A percentile compares a stretch with the other conserved stretches of the same genome.
phyloP scores from a whole-genome alignment of 257 asterid species.

The Echium plantagineum region DNA sequence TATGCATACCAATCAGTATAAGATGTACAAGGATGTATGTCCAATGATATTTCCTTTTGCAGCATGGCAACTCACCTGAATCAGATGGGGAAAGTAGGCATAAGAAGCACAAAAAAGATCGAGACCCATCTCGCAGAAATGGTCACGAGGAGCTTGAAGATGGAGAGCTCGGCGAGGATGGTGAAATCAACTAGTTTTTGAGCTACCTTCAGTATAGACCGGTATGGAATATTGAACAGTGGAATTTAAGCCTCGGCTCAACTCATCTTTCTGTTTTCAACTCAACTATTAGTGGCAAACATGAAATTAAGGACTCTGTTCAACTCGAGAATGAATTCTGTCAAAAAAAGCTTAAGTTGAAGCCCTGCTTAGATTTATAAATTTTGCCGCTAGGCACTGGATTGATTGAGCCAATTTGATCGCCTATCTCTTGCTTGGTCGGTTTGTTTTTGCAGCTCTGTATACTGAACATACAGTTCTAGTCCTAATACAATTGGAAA shows the following conservation, averaged over 20 bases:
- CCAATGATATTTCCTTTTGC: slow-evolving; percentile 13
- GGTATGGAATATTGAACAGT: slow-evolving; percentile 3
- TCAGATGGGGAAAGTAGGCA: slow-evolving; percentile 80
- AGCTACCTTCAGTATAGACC: slow-evolving; percentile 16
- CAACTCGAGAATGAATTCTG: no score
- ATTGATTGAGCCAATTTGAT: no score
- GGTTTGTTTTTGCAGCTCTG: no score
- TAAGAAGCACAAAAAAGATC: slow-evolving; percentile 60
- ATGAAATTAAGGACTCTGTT: no score
- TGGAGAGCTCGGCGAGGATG: slow-evolving; percentile 98
- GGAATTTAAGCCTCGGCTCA: not conserved
- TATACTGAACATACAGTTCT: no score
- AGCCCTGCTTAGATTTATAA: no score
- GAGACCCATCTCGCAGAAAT: slow-evolving; percentile 53
- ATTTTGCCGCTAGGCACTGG: no score
- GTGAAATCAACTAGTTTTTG: slow-evolving; percentile 60
- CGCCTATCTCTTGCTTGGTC: no score
- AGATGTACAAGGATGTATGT: not conserved
- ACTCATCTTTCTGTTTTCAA: no score
- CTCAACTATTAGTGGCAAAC: no score
- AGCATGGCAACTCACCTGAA: slow-evolving; percentile 87
- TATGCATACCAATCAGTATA: not conserved
- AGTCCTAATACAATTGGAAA: not conserved
- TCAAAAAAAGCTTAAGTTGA: no score
- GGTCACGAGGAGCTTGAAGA: slow-evolving; percentile 90